Percentiles rank a stretch among this genome's conserved stretches.
These are phyloP conservation scores for Phytopythium helicoides DNA, from an alignment of 352 stramenopile genomes.

Conservation along the genomic window DNA sequence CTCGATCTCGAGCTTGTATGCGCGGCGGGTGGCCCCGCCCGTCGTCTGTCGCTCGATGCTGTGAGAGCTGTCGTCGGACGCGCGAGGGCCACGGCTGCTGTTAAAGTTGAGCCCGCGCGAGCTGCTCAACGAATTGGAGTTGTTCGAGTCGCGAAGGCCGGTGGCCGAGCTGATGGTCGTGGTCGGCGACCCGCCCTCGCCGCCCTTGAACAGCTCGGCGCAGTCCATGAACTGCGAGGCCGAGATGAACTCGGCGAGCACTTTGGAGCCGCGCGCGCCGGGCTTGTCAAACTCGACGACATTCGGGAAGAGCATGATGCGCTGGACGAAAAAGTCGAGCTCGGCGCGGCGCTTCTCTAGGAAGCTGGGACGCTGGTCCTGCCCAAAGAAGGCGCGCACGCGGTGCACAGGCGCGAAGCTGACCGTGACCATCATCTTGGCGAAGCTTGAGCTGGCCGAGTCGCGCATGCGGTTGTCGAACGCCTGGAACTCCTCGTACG, in stretches of 20 bases:
- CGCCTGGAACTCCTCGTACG: slow-evolving; percentile 76
- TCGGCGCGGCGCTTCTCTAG: slow-evolving; percentile 74
- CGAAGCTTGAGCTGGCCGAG: slow-evolving; percentile 42
- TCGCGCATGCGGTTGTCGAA: slow-evolving; percentile 67
- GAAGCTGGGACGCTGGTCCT: slow-evolving; percentile 65
- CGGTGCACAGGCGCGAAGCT: slow-evolving; percentile 65
- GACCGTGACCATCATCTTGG: slow-evolving; percentile 85
- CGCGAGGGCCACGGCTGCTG: slow-evolving; percentile 10
- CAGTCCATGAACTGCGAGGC: slow-evolving; percentile 49
- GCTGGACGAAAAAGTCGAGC: slow-evolving; percentile 83
- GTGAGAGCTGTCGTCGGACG: slow-evolving; percentile 13
- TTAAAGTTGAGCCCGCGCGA: slow-evolving; percentile 12
- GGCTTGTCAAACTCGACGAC: slow-evolving; percentile 56
- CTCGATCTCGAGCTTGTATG: slow-evolving; percentile 67
- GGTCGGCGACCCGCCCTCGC: slow-evolving; percentile 8
- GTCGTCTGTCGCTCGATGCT: slow-evolving; percentile 3
- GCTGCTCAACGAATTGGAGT: slow-evolving; percentile 18
- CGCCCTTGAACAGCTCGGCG: slow-evolving; percentile 18
- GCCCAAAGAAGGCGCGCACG: slow-evolving; percentile 73
- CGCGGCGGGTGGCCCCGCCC: slow-evolving; percentile 29
- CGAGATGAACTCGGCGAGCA: slow-evolving; percentile 64
- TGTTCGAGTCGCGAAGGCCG: slow-evolving; percentile 20
- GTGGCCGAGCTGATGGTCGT: slow-evolving; percentile 26
- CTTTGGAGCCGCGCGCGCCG: slow-evolving; percentile 35
- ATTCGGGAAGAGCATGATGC: slow-evolving; percentile 74